phyloP scores from a whole-genome alignment of 2,329 filamentous ascomycete species.

The Alternaria atra region DNA sequence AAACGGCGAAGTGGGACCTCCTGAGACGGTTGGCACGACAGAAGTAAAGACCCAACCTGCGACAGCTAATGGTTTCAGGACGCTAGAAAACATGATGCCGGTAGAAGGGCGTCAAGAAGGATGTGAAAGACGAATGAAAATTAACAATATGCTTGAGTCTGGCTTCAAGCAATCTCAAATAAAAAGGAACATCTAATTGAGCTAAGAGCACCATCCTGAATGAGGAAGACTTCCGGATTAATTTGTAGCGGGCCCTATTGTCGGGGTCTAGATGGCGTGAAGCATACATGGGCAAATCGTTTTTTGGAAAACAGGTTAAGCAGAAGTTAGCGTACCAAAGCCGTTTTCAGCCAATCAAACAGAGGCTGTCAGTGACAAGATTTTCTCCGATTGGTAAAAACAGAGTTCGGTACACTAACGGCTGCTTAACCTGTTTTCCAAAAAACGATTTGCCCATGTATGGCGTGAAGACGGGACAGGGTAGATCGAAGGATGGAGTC shows the following conservation, averaged over 20 bases:
- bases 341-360: too few species aligned
- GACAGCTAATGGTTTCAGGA: not conserved
- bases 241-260: fast-evolving
- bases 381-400: too few species aligned
- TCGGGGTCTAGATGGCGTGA: not conserved
- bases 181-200: too few species aligned
- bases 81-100: not conserved
- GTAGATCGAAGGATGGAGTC: not conserved
- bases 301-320: too few species aligned
- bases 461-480: not conserved
- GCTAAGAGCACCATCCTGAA: not conserved
- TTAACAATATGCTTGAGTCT: not conserved
- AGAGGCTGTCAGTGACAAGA: too few species aligned
- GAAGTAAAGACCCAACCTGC: not conserved
- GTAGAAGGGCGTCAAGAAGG: not conserved
- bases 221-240: not conserved
- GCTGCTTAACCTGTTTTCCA: too few species aligned
- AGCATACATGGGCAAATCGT: too few species aligned
- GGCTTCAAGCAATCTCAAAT: not conserved
- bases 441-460: too few species aligned
- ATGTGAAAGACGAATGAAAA: not conserved
- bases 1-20: not conserved
- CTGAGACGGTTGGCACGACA: not conserved
- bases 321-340: too few species aligned
- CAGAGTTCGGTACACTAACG: too few species aligned